Conservation (phyloP, 2,329 filamentous ascomycete species). For the Colletotrichum graminicola region DNA sequence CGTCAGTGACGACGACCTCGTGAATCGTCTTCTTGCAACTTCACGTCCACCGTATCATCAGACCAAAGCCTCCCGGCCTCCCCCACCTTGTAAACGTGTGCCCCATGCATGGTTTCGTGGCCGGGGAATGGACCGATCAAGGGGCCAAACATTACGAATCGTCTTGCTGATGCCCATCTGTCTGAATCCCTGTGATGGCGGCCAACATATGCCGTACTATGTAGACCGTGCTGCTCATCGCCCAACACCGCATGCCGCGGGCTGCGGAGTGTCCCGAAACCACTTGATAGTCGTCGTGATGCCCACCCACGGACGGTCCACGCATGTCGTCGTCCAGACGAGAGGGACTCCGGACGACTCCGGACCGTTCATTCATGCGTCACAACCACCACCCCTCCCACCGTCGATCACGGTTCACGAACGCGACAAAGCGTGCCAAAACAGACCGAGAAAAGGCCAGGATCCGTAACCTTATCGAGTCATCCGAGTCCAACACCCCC, state of each 20-base stretch:
- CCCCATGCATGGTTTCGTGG: neutral
- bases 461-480: conserved; percentile 16
- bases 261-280: neutral
- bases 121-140: conserved; percentile 9
- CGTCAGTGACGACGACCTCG: neutral
- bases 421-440: conserved; percentile 17
- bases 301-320: neutral
- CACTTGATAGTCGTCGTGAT: neutral
- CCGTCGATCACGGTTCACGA: neutral
- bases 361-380: neutral
- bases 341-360: neutral
- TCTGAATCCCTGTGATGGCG: neutral
- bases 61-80: neutral
- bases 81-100: neutral
- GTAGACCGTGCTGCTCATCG: neutral
- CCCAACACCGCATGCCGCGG: neutral
- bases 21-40: conserved; percentile 5
- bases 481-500: conserved; percentile 8
- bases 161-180: neutral
- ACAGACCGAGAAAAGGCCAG: neutral
- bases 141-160: neutral
- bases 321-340: neutral
- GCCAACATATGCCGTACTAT: neutral
- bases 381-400: neutral
- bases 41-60: neutral